These are phyloP conservation scores for Suillus clintonianus DNA, from an alignment of 768 basidiomycete genomes.

Conservation along the genomic window DNA sequence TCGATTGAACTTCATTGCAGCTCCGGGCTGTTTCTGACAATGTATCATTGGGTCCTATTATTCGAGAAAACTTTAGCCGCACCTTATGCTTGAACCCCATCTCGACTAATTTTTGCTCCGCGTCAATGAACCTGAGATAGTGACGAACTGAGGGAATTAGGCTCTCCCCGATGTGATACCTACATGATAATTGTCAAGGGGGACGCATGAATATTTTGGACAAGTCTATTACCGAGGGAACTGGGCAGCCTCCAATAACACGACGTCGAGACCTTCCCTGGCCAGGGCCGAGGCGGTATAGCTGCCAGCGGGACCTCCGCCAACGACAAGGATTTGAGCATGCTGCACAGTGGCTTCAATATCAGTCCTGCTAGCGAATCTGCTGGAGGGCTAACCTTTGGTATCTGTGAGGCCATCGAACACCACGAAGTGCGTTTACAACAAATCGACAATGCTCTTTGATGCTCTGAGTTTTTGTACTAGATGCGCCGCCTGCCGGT, in stretches of 20 bases:
- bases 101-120: constrained; percentile 43
- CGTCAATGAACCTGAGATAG: constrained; percentile 53
- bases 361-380: background rate
- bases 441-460: background rate
- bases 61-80: constrained; percentile 21
- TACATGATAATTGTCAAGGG: constrained; percentile 11
- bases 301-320: constrained; percentile 62
- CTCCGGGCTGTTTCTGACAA: constrained; percentile 48
- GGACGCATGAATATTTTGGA: background rate
- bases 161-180: constrained; percentile 52
- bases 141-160: constrained; percentile 52
- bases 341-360: constrained; percentile 14
- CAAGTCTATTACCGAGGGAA: constrained; percentile 49
- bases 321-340: constrained; percentile 46
- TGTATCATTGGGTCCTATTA: background rate
- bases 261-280: constrained; percentile 59
- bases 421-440: background rate
- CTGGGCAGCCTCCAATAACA: constrained; percentile 53
- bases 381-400: constrained; percentile 14
- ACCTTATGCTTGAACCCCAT: constrained; percentile 54
- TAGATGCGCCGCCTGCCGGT: background rate
- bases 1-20: constrained; percentile 59
- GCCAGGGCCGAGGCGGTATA: constrained; percentile 57
- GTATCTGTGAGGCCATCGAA: constrained; percentile 5
- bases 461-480: background rate